Evolutionary conservation across 768 basidiomycete species (phyloP), one percentile per base, ranked within the genome.

Genomic region (Hygrophorus pudorinus): DNA sequence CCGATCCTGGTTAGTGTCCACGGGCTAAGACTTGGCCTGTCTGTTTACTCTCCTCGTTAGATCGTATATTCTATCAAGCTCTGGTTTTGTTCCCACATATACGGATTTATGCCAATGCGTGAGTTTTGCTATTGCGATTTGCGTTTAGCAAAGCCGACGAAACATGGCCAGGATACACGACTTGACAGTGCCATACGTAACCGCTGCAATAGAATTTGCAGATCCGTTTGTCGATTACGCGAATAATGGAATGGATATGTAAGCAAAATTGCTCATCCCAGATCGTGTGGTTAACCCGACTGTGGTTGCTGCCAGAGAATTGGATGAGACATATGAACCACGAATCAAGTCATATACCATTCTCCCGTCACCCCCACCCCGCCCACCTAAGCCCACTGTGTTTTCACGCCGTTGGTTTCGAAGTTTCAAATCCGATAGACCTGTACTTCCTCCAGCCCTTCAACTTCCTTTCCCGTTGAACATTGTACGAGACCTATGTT

Each of bases 91-190:
- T 94, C 56, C 64, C 75, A 29, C 71, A 79, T 38, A 70, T 89
- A 39, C 66, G 77, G 41, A 75, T 93, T 41, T 93, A 86, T 49
- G 91, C 87, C 2, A 93, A 91, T 61, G 73, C 80, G 76, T 84
- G 48, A 53, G 80, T 65, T 9, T 28, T 35, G 2, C 35, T 39
- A 29, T 16, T 13, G 13, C 38, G 16, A 13, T 11, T 18, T 12
- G 32, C 14, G 10, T 10, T 5, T 28, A 16, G 20, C 16, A 12
- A 42, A 24, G 29, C 31, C 45, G 11, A 45, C 37, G n/a, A 13
- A 7, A 13, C 38, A 37, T 17, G 32, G 11, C 31, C 48, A 83
- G 81, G 2, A 60, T 87, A 12, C 79, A 82, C 52, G 90, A 93
- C 53, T 45, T 65, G 2, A 89, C 89, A 0, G 90, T 94, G 2